phyloP scores from a whole-genome alignment of 192 early-diverging fungal genomes.

The Cladochytrium replicatum region DNA sequence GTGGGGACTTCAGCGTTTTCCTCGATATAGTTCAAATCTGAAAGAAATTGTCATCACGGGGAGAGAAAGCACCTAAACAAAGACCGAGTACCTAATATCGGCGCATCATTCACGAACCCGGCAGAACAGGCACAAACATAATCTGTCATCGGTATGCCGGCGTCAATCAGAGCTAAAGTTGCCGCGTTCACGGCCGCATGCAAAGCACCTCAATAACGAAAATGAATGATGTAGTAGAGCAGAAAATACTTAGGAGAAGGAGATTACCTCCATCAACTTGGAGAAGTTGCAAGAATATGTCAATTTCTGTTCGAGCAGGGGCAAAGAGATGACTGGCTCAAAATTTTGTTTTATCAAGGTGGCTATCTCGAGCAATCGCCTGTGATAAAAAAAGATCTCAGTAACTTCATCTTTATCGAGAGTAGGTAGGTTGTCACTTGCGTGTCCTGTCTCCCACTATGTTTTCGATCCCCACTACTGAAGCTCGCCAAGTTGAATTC shows the following conservation, averaged over 20 bases:
- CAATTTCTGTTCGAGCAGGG: slow-evolving; percentile 85
- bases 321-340: slow-evolving; percentile 71
- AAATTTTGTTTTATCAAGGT: slow-evolving; percentile 82
- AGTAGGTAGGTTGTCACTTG: slow-evolving; percentile 13
- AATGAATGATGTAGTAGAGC: not conserved
- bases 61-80: not conserved
- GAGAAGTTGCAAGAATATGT: slow-evolving; percentile 83
- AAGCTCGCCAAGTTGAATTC: slow-evolving; percentile 89
- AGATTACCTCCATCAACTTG: slow-evolving; percentile 81
- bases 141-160: slow-evolving; percentile 79
- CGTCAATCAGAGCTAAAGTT: slow-evolving; percentile 58
- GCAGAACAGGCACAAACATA: slow-evolving; percentile 64
- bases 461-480: slow-evolving; percentile 76
- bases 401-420: not conserved
- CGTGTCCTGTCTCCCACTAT: slow-evolving; percentile 80
- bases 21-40: slow-evolving; percentile 81
- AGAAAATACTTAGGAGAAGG: not conserved
- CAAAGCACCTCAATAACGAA: slow-evolving; percentile 15
- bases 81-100: slow-evolving; percentile 47
- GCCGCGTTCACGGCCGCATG: slow-evolving; percentile 63
- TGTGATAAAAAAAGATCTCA: slow-evolving; percentile 10
- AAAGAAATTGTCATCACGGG: slow-evolving; percentile 3
- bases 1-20: slow-evolving; percentile 80
- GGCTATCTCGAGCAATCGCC: slow-evolving; percentile 75
- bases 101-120: slow-evolving; percentile 65